Evolutionary conservation across 2,329 filamentous ascomycete genomes (phyloP).

Genomic region (Colletotrichum cuscutae): DNA sequence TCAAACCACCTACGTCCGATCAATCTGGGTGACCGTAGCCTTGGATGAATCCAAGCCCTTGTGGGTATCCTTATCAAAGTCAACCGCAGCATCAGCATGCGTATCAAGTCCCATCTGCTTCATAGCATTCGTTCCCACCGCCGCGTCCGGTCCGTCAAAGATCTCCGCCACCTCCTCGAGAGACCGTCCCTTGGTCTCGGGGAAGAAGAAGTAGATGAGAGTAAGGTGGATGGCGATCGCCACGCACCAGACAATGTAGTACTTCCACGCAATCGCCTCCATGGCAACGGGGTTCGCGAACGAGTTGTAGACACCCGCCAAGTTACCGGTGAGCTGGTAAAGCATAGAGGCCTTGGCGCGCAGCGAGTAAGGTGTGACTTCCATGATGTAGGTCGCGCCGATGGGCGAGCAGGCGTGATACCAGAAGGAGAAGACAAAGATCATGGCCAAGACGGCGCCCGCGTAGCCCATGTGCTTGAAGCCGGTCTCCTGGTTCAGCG

Average conservation of each 20-base stretch:
- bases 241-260: constrained; percentile 51
- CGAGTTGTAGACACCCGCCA: constrained; percentile 40
- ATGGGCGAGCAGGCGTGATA: constrained; percentile 52
- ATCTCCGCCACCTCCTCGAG: constrained; percentile 6
- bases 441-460: constrained; percentile 56
- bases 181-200: constrained; percentile 40
- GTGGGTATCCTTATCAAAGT: neutral
- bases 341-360: constrained; percentile 36
- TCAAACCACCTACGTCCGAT: neutral
- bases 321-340: constrained; percentile 36
- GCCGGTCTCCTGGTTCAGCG: constrained; percentile 38
- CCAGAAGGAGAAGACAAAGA: constrained; percentile 55
- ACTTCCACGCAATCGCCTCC: constrained; percentile 49
- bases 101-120: neutral
- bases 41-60: neutral
- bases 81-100: neutral
- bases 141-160: constrained; percentile 5
- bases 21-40: neutral
- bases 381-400: constrained; percentile 51
- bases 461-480: constrained; percentile 44
- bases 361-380: constrained; percentile 34
- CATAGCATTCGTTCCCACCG: neutral
- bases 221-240: constrained; percentile 41
- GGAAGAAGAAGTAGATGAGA: constrained; percentile 49
- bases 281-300: constrained; percentile 51